Conservation (phyloP, 1,284 basidiomycete genomes). For the Ustilago hordei region DNA sequence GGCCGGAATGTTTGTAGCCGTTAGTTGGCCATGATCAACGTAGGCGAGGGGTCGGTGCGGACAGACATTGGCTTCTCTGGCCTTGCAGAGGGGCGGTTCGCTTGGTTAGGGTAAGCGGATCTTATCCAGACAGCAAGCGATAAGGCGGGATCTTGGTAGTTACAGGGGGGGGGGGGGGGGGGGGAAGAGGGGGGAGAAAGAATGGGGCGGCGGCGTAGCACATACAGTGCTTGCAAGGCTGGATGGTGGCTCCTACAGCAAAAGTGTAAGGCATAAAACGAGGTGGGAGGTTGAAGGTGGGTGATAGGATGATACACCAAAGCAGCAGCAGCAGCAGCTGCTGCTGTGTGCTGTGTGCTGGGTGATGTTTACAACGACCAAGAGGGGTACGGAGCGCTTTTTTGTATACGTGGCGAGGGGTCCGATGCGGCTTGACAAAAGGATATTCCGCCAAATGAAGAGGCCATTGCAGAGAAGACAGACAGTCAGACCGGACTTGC, state of each 20-base stretch:
- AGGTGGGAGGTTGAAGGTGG: constrained; percentile 1
- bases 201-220: background rate
- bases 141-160: background rate
- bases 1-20: background rate
- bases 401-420: constrained; percentile 1
- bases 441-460: constrained; percentile 9
- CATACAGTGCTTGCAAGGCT: background rate
- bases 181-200: background rate
- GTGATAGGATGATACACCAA: background rate
- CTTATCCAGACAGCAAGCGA: background rate
- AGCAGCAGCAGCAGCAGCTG: no score
- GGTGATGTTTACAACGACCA: background rate
- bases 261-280: background rate
- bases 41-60: constrained; percentile 7
- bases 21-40: background rate
- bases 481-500: background rate
- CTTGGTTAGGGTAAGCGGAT: background rate
- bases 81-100: background rate
- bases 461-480: constrained; percentile 3
- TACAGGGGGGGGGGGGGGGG: background rate
- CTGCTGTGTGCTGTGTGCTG: background rate
- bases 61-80: background rate
- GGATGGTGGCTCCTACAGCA: background rate
- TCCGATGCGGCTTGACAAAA: background rate
- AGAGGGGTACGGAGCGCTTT: background rate